A percentile compares a stretch with the other conserved stretches of the same genome.
Evolutionary conservation across 2,329 filamentous ascomycete species (phyloP).

Genomic region (Teratosphaeria gauchensis): DNA sequence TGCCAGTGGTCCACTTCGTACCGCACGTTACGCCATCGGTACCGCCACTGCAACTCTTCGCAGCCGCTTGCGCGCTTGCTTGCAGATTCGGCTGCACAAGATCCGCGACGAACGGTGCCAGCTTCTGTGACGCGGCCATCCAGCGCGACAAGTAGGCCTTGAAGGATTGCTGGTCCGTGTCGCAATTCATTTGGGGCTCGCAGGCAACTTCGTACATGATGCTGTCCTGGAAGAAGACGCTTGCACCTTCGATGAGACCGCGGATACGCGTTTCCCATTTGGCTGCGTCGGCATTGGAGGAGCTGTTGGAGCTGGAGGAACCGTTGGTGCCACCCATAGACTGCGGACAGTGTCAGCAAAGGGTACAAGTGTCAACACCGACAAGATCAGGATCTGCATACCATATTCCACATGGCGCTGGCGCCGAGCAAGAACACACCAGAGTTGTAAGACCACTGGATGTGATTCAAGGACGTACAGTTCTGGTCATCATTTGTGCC

Average conservation of each 20-base stretch:
- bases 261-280: slow-evolving; percentile 15
- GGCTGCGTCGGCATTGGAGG: neutral
- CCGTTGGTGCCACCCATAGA: neutral
- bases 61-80: slow-evolving; percentile 45
- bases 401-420: slow-evolving; percentile 37
- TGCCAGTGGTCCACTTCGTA: slow-evolving; percentile 31
- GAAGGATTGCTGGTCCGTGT: slow-evolving; percentile 35
- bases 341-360: slow-evolving; percentile 1
- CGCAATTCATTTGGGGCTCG: slow-evolving; percentile 31
- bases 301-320: neutral
- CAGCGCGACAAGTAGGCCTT: slow-evolving; percentile 38
- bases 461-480: slow-evolving; percentile 34
- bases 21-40: slow-evolving; percentile 36
- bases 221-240: slow-evolving; percentile 30
- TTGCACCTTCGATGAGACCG: slow-evolving; percentile 17
- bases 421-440: slow-evolving; percentile 40
- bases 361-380: neutral
- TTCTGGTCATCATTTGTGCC: slow-evolving; percentile 37
- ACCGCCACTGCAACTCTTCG: slow-evolving; percentile 43
- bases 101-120: slow-evolving; percentile 34
- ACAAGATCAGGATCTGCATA: neutral
- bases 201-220: slow-evolving; percentile 39
- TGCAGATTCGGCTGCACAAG: slow-evolving; percentile 44
- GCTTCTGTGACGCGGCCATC: slow-evolving; percentile 45
- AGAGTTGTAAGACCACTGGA: slow-evolving; percentile 39